Evolutionary conservation across 306 rosid species (phyloP), one percentile per base, ranked within the genome.

Genomic region (Dalbergia cochinchinensis): DNA sequence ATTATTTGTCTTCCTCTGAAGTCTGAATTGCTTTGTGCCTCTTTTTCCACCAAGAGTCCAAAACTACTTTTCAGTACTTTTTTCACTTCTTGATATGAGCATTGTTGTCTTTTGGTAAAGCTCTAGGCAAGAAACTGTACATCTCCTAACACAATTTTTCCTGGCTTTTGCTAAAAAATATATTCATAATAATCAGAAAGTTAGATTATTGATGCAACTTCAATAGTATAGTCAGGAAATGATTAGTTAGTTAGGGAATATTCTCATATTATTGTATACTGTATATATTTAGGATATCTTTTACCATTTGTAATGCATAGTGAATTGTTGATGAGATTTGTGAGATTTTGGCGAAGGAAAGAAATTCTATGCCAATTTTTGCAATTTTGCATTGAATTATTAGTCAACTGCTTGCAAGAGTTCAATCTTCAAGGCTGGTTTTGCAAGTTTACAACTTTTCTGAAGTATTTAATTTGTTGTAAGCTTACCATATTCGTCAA

Each of bases 1-100:
- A 37, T 80, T 53, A 58, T 54, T 68, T 31, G 54, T 51, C 76
- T 81, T 35, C 33, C 33, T 41, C 18, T 48, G 15, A 68, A 37
- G 18, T 37, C 26, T 48, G 15, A 69, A 41, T 18, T 33, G 34
- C 16, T 51, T 45, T 19, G 22, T 58, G 11, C 39, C 14, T 55
- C 64, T 26, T 65, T 73, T 44, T 31, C 67, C 45, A 26, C 1
- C n/a, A 48, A 50, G 18, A 73, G 55, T 44, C 11, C 50, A 10
- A 26, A 34, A n/a, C 11, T 37, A 41, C 54, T 73, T 57, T 73
- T 42, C 42, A 39, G 55, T 19, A 5, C 22, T n/a, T 5, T 71
- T 16, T 9, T 19, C 41, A 1, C 31, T 26, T 26, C 31, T 57
- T 37, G 14, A 3, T 26, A 69, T 53, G 7, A 51, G 26, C 51